Conservation (phyloP, 2,329 filamentous ascomycete genomes). For the Penicillium aurantiogriseum region DNA sequence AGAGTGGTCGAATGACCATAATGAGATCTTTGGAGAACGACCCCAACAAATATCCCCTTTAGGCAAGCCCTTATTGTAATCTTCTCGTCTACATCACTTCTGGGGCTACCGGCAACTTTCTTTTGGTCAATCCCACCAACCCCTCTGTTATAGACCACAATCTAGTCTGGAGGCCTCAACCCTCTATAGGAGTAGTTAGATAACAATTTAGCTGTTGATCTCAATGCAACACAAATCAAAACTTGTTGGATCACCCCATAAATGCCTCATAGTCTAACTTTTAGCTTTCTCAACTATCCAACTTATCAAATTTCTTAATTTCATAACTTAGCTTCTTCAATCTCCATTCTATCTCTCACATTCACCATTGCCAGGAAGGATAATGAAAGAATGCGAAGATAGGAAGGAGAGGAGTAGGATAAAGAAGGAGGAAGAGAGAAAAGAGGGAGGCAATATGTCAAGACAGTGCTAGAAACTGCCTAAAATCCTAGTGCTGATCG, state of each 20-base stretch:
- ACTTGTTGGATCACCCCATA: too few species aligned
- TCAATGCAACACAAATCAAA: too few species aligned
- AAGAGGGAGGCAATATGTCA: not conserved
- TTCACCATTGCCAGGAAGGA: too few species aligned
- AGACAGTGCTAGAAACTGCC: not conserved
- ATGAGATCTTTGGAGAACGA: constrained; percentile 11
- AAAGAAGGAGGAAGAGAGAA: not conserved
- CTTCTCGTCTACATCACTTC: not conserved
- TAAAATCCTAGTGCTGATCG: not conserved
- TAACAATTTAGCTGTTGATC: too few species aligned
- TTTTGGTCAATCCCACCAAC: not conserved
- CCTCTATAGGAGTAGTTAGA: not conserved
- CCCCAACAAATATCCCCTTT: not conserved
- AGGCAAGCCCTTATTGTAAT: not conserved
- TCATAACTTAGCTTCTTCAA: too few species aligned
- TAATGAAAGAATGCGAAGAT: not conserved
- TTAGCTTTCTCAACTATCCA: too few species aligned
- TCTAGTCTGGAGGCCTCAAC: not conserved
- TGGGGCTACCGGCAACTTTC: not conserved
- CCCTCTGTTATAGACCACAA: not conserved
- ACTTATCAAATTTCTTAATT: too few species aligned
- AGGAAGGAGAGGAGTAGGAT: not conserved
- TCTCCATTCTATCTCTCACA: too few species aligned
- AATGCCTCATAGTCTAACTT: too few species aligned
- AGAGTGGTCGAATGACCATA: constrained; percentile 7